phyloP scores from a whole-genome alignment of 257 asterid species.

The Paraleonurus japonicus region DNA sequence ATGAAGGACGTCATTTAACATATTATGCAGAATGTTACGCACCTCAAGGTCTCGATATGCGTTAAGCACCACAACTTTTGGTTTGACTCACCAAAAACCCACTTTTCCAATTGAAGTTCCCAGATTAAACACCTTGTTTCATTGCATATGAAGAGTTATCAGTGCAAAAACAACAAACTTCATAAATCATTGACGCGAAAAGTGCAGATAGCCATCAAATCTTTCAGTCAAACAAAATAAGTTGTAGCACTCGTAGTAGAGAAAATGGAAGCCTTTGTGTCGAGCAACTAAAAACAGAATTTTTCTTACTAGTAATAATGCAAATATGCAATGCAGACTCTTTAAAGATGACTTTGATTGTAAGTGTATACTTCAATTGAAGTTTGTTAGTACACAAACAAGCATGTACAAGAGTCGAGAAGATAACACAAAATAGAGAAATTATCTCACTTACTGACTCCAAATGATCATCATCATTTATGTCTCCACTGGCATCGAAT shows the following conservation, averaged over 20 bases:
- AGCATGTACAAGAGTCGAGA: neutral
- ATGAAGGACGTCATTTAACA: constrained; percentile 3
- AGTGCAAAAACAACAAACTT: constrained; percentile 3
- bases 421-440: neutral
- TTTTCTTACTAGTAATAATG: neutral
- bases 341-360: neutral
- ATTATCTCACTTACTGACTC: constrained; percentile 56
- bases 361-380: neutral
- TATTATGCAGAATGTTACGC: neutral
- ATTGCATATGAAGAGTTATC: neutral
- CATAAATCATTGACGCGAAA: neutral
- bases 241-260: neutral
- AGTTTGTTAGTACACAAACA: neutral
- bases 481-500: constrained; percentile 78
- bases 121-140: constrained; percentile 68
- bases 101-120: constrained; percentile 91
- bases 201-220: neutral
- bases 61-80: constrained; percentile 88
- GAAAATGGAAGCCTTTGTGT: neutral
- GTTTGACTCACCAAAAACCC: constrained; percentile 69
- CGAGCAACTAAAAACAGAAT: neutral
- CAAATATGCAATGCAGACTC: neutral
- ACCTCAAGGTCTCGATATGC: constrained; percentile 92
- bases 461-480: constrained; percentile 90
- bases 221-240: constrained; percentile 5